phyloP scores from a whole-genome alignment of 495 filamentous ascomycete species.

The Annulohypoxylon moriforme region DNA sequence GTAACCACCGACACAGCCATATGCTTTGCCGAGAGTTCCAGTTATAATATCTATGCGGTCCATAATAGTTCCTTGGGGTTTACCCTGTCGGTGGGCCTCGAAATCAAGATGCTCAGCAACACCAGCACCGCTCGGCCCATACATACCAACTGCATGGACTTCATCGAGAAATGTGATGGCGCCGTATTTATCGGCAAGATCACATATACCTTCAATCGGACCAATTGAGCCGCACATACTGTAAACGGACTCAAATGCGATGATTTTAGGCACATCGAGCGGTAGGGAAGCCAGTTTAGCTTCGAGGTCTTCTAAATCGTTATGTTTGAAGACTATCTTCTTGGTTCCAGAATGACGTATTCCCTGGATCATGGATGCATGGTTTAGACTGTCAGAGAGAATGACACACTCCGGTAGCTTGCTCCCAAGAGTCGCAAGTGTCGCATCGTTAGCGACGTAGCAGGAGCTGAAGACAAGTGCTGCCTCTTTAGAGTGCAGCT shows the following conservation, averaged over 20 bases:
- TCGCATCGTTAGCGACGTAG: constrained; percentile 98
- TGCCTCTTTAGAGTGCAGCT: constrained; percentile 88
- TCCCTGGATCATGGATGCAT: constrained; percentile 99
- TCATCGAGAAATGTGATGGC: constrained; percentile 98
- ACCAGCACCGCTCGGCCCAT: constrained; percentile 94
- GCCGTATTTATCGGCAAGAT: constrained; percentile 96
- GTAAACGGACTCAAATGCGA: constrained; percentile 98
- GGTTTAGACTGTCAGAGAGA: constrained; percentile 93
- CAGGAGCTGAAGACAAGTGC: constrained; percentile 96
- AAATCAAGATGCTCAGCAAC: constrained; percentile 98
- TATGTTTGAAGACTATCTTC: constrained; percentile 99
- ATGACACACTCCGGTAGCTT: constrained; percentile 97
- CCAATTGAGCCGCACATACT: constrained; percentile 99
- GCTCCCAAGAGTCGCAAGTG: constrained; percentile 92
- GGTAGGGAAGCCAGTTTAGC: constrained; percentile 89
- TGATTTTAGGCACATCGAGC: constrained; percentile 89
- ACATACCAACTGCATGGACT: constrained; percentile 99
- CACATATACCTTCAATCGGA: constrained; percentile 94
- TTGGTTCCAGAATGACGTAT: constrained; percentile 96
- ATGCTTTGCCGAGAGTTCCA: constrained; percentile 95
- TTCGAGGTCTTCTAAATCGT: constrained; percentile 90
- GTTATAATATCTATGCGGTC: constrained; percentile 98
- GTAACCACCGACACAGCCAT: constrained; percentile 97
- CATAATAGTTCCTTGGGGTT: constrained; percentile 86
- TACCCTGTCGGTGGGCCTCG: constrained; percentile 74